Evolutionary conservation across 768 basidiomycete species (phyloP).

Genomic region (Lactifluus subvellereus): DNA sequence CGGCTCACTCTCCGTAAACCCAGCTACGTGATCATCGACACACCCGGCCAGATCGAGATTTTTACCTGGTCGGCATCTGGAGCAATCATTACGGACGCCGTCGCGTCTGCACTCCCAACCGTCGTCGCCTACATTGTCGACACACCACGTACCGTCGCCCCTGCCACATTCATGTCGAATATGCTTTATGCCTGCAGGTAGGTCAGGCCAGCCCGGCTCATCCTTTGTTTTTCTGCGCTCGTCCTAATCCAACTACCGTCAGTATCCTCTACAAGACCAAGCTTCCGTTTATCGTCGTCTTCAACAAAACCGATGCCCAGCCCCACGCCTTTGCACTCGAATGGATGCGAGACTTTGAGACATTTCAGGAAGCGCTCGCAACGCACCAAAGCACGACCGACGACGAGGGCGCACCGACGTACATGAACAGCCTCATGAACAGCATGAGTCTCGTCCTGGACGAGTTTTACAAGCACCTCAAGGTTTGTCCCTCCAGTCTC

Average conservation of each 20-base stretch:
- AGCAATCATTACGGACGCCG: conserved; percentile 95
- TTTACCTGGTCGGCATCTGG: conserved; percentile 99
- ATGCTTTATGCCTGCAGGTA: conserved; percentile 99
- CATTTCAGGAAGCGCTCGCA: conserved; percentile 83
- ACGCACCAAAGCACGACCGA: conserved; percentile 61
- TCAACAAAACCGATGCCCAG: conserved; percentile 96
- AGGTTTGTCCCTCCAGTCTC: conserved; percentile 44
- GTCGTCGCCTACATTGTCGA: conserved; percentile 97
- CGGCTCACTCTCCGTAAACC: not conserved
- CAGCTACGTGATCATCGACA: conserved; percentile 93
- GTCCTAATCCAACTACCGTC: not conserved
- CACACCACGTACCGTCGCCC: conserved; percentile 88
- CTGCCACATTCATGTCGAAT: conserved; percentile 99
- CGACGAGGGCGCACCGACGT: conserved; percentile 86
- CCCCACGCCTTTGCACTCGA: conserved; percentile 87
- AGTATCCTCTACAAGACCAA: conserved; percentile 98
- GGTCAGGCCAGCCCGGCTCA: conserved; percentile 24
- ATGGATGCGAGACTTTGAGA: conserved; percentile 99
- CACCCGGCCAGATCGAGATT: conserved; percentile 98
- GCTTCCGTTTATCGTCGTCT: conserved; percentile 93
- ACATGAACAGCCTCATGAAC: conserved; percentile 99
- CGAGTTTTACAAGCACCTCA: conserved; percentile 95
- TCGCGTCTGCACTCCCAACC: conserved; percentile 89
- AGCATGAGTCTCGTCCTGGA: conserved; percentile 98
- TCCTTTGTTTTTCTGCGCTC: not conserved